Base-by-base conservation (phyloP, 1,284 basidiomycete genomes). In the Taiwanofungus camphoratus region DNA sequence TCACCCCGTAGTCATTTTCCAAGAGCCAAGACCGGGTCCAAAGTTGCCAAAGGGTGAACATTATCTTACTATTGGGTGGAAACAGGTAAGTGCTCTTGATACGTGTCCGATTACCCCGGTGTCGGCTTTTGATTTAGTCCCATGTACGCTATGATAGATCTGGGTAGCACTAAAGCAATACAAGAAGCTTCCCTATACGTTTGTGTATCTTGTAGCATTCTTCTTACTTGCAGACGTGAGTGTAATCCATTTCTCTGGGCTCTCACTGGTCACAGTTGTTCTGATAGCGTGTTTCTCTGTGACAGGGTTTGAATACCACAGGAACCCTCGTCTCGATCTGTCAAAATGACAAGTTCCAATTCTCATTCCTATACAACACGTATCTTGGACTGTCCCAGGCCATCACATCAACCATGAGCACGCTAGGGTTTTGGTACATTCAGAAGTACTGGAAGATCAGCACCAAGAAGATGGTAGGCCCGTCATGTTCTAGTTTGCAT, bases 1-100 rank as follows among this genome's bases (percentile, higher is more conserved):
- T 23, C 15, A 36, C 46, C 39, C 34, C 33, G 2, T 42, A 87
- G 83, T 89, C 57, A 76, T 89, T 42, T 84, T 79, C 60, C 87
- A 89, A 58, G 73, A 85, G 54, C 81, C 77, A 11, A 77, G 87
- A 5, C 80, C 81, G 0, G 87, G 87, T 0, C 87, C 87, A 31
- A 59, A 74, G 12, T 62, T 91, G 15, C 87, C 87, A 0, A 77
- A 82, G 56, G 82, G 82, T 42, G 76, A 86, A 53, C 70, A 64
- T 50, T 88, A 87, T 55, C 44, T 88, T 21, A 86, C 84, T 0
- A 70, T 90, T 33, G 87, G 87, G 12, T 90, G 86, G 87, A 87
- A 85, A 54, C 86, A 89, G 68, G 79, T 76, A 45, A 32, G 35
- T 36, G 15, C 19, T 16, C 11, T 23, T 22, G 13, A 5, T 8